Conservation (phyloP, 2,329 filamentous ascomycete genomes). For the Sclerotiophoma versabilis region DNA sequence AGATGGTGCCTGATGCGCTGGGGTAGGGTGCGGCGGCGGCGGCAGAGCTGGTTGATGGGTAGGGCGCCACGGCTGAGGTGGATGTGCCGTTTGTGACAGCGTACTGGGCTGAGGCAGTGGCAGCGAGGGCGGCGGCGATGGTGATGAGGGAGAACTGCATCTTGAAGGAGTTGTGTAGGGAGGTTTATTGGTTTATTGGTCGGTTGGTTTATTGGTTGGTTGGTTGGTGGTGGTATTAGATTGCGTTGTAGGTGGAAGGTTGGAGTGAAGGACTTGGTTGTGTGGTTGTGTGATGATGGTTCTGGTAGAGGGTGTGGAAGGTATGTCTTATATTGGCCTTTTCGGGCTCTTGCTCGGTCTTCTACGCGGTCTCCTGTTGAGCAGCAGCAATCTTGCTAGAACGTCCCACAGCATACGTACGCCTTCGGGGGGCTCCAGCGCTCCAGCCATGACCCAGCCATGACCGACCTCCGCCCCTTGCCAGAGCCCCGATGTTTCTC, state of each 20-base stretch:
- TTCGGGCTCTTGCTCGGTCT: no score
- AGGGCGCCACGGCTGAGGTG: constrained; percentile 6
- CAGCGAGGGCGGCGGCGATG: constrained; percentile 36
- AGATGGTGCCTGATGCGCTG: constrained; percentile 31
- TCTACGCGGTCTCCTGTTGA: no score
- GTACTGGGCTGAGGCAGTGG: constrained; percentile 36
- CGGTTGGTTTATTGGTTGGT: not conserved
- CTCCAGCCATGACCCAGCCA: no score
- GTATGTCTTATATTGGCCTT: no score
- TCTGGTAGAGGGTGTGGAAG: no score
- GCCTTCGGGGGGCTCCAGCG: not conserved
- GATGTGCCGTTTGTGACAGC: constrained; percentile 35
- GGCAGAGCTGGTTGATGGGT: not conserved
- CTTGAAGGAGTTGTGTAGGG: constrained; percentile 1
- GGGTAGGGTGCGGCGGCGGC: constrained; percentile 16
- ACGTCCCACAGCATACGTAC: constrained; percentile 15
- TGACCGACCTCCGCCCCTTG: constrained; percentile 14
- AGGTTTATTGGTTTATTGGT: constrained; percentile 2
- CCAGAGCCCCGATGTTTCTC: not conserved
- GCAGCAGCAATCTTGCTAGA: no score
- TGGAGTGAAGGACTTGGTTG: not conserved
- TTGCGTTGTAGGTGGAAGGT: not conserved
- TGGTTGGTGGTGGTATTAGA: not conserved
- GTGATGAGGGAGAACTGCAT: constrained; percentile 45
- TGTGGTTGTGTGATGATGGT: not conserved